A percentile compares a stretch with the other conserved stretches of the same genome.
Conservation (phyloP, 140 eudicot species). For the Stevia rebaudiana region DNA sequence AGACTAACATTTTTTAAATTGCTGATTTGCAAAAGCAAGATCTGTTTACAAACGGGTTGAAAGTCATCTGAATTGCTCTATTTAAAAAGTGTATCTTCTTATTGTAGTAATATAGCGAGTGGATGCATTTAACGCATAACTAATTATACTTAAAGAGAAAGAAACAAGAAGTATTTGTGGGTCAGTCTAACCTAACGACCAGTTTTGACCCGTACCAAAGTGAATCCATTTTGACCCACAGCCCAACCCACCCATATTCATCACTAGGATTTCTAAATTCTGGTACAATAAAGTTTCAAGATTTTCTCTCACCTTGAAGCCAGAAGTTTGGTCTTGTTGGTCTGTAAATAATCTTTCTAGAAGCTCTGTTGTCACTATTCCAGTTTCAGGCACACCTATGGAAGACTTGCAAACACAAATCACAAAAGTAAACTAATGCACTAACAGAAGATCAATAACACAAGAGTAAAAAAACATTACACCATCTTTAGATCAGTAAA, state of each 20-base stretch:
- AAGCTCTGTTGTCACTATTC: constrained; percentile 81
- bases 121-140: not conserved
- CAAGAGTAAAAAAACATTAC: not conserved
- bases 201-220: not conserved
- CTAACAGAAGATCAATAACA: not conserved
- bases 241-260: not conserved
- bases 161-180: not conserved
- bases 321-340: constrained; percentile 20
- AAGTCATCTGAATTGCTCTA: not conserved
- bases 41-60: not conserved
- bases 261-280: not conserved
- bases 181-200: not conserved
- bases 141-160: not conserved
- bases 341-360: constrained; percentile 47
- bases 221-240: not conserved
- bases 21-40: not conserved
- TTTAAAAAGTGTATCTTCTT: not conserved
- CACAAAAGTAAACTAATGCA: constrained; percentile 1
- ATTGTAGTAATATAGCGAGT: not conserved
- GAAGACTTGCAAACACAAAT: constrained; percentile 48
- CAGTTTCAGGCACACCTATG: constrained; percentile 67
- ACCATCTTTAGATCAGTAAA: constrained; percentile 2
- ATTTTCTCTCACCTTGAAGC: constrained; percentile 18
- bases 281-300: constrained; percentile 9
- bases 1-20: not conserved